Evolutionary conservation across 805 yeast species (phyloP).

Genomic region (Pichia thaimueangensis): DNA sequence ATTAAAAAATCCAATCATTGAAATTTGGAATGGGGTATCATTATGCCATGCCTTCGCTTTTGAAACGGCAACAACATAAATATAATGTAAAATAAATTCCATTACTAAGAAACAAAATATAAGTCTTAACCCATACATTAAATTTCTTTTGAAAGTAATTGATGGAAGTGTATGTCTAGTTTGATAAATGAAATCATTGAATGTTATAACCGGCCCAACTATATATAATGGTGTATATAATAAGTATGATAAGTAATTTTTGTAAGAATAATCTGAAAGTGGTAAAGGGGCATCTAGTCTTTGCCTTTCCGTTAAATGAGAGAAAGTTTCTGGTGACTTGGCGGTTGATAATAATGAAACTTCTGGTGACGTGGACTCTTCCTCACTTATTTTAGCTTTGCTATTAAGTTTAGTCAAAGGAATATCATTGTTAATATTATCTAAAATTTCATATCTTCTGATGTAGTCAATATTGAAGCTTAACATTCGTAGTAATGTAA

Average conservation of each 20-base stretch:
- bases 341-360: neutral
- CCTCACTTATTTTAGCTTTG: constrained; percentile 16
- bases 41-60: constrained; percentile 86
- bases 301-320: constrained; percentile 47
- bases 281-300: constrained; percentile 61
- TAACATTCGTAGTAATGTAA: constrained; percentile 75
- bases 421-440: constrained; percentile 8
- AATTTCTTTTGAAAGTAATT: constrained; percentile 45
- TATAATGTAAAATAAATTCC: constrained; percentile 84
- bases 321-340: neutral
- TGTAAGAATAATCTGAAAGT: constrained; percentile 50
- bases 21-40: constrained; percentile 84
- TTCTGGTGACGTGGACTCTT: constrained; percentile 4
- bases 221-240: constrained; percentile 84
- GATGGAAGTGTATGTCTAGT: constrained; percentile 52
- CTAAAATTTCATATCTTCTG: constrained; percentile 29
- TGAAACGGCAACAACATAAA: constrained; percentile 90
- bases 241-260: constrained; percentile 68
- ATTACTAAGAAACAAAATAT: constrained; percentile 69
- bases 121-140: constrained; percentile 62
- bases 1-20: constrained; percentile 91
- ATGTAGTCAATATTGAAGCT: constrained; percentile 78
- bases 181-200: constrained; percentile 85
- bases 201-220: constrained; percentile 93
- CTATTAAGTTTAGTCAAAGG: neutral